Conservation (phyloP, 306 rosid species). For the Leucaena leucocephala region DNA sequence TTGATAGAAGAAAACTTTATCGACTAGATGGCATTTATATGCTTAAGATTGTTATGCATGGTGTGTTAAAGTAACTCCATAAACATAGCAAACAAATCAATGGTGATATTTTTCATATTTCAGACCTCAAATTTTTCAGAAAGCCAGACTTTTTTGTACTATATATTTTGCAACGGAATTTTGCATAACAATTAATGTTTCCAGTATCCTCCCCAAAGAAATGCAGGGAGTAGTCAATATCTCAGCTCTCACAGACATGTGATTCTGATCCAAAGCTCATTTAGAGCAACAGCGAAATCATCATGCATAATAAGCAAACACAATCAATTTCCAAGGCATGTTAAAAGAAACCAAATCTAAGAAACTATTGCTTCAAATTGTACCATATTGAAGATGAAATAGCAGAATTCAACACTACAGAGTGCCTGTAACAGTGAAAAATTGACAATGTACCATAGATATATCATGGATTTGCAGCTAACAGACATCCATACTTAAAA, state of each 20-base stretch:
- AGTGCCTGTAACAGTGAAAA: neutral
- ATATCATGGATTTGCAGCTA: neutral
- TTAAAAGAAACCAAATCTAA: neutral
- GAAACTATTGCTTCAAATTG: neutral
- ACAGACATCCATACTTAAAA: neutral
- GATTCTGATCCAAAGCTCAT: neutral
- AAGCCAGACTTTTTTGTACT: neutral
- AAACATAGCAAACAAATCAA: neutral
- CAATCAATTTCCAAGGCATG: neutral
- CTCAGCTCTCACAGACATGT: neutral
- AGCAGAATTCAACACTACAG: neutral
- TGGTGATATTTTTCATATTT: neutral
- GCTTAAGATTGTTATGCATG: neutral
- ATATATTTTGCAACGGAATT: neutral
- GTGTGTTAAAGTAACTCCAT: neutral
- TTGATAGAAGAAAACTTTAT: slow-evolving; percentile 5
- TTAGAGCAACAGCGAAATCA: neutral
- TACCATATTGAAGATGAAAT: neutral
- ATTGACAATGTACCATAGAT: neutral
- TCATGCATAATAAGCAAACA: neutral
- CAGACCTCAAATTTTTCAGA: slow-evolving; percentile 14
- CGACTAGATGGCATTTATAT: neutral
- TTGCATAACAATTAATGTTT: neutral
- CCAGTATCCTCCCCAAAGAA: slow-evolving; percentile 8
- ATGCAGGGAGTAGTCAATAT: neutral